Evolutionary conservation across 2,329 filamentous ascomycete genomes (phyloP).

Genomic region (Fusarium illudens): DNA sequence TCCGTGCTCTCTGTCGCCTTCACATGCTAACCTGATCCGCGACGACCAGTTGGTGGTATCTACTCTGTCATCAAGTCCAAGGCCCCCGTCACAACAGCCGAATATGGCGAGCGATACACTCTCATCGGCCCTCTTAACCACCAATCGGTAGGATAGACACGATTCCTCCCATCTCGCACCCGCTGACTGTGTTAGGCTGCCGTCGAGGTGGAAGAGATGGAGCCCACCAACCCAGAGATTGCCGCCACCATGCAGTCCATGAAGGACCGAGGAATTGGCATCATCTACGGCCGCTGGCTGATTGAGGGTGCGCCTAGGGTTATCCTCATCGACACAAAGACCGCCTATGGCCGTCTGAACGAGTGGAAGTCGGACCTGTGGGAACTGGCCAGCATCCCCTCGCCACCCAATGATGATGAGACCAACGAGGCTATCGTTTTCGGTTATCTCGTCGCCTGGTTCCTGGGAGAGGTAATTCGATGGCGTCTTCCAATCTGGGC

Average conservation of each 20-base stretch:
- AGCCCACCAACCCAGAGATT: constrained; percentile 82
- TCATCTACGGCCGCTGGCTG: constrained; percentile 94
- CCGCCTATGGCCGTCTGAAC: constrained; percentile 87
- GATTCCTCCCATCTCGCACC: background rate
- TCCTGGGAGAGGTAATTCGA: constrained; percentile 83
- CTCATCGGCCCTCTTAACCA: constrained; percentile 94
- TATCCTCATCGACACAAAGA: constrained; percentile 92
- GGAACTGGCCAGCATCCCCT: constrained; percentile 93
- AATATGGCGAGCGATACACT: constrained; percentile 98
- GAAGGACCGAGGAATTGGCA: constrained; percentile 88
- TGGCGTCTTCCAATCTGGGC: constrained; percentile 2
- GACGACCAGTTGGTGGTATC: constrained; percentile 83
- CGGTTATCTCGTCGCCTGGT: constrained; percentile 97
- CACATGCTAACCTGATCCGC: constrained; percentile 20
- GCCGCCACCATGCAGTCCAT: constrained; percentile 87
- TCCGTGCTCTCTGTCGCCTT: constrained; percentile 5
- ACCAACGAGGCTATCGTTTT: constrained; percentile 98
- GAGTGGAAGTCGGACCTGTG: constrained; percentile 98
- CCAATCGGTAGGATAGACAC: constrained; percentile 72
- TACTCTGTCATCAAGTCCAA: constrained; percentile 99
- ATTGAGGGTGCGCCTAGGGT: constrained; percentile 96
- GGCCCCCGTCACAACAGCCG: constrained; percentile 94
- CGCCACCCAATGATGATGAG: constrained; percentile 88
- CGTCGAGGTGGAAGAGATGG: constrained; percentile 96
- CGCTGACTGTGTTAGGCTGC: constrained; percentile 69